Evolutionary conservation across 1,284 basidiomycete species (phyloP).

Genomic region (Leccinum idahoense): DNA sequence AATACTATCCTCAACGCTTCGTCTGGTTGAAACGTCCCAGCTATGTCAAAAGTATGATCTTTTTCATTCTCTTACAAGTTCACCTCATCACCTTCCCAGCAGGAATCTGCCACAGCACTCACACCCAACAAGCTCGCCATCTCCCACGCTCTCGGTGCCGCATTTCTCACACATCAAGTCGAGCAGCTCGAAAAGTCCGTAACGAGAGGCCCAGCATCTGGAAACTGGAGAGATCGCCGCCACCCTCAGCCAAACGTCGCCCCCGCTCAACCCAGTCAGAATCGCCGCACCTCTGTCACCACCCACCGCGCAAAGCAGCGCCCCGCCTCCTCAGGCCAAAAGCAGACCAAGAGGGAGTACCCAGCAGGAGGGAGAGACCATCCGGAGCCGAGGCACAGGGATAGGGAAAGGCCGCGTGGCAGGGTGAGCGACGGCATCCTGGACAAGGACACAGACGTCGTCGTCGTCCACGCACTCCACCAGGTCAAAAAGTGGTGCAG

Average conservation of each 20-base stretch:
- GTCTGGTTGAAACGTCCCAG: no score
- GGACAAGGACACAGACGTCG: slow-evolving; percentile 63
- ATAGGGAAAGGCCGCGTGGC: slow-evolving; percentile 24
- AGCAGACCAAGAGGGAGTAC: slow-evolving; percentile 26
- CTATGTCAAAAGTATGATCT: no score
- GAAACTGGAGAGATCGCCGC: slow-evolving; percentile 57
- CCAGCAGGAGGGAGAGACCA: slow-evolving; percentile 29
- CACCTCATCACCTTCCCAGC: slow-evolving; percentile 4
- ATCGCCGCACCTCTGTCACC: slow-evolving; percentile 28
- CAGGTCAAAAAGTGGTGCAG: slow-evolving; percentile 80
- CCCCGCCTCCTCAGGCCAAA: slow-evolving; percentile 20
- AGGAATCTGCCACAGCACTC: slow-evolving; percentile 22
- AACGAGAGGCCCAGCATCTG: slow-evolving; percentile 43
- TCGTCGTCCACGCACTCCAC: slow-evolving; percentile 78
- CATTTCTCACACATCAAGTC: slow-evolving; percentile 78
- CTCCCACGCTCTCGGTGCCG: slow-evolving; percentile 77
- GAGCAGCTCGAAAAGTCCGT: slow-evolving; percentile 77
- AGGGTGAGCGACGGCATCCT: slow-evolving; percentile 33
- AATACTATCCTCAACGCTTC: no score
- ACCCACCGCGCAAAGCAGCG: slow-evolving; percentile 28
- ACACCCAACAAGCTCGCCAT: slow-evolving; percentile 59
- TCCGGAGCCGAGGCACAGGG: slow-evolving; percentile 18
- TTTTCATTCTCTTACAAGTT: neutral
- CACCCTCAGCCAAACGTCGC: slow-evolving; percentile 21
- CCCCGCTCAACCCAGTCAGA: slow-evolving; percentile 22